phyloP scores from a whole-genome alignment of 78 protist genomes.

The Speleostelium caveatum region DNA sequence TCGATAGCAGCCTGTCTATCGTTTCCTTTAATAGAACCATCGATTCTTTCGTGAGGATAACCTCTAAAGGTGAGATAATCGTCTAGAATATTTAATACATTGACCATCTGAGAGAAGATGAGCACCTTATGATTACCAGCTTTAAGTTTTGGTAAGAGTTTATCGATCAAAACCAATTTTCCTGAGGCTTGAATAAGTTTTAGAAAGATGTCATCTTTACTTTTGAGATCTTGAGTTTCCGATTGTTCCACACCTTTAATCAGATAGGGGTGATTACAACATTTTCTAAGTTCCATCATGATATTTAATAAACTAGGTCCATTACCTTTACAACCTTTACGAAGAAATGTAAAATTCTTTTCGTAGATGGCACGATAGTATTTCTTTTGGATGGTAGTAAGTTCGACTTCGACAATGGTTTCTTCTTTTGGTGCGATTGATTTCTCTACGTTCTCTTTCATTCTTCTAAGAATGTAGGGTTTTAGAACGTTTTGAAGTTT shows the following conservation, averaged over 20 bases:
- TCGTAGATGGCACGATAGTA: constrained; percentile 96
- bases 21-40: constrained; percentile 88
- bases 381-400: constrained; percentile 92
- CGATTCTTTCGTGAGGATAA: constrained; percentile 89
- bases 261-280: constrained; percentile 96
- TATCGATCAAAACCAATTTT: constrained; percentile 94
- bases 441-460: constrained; percentile 94
- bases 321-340: constrained; percentile 62
- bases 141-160: constrained; percentile 91
- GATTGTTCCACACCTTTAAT: constrained; percentile 86
- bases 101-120: constrained; percentile 97
- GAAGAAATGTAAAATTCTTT: constrained; percentile 83
- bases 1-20: constrained; percentile 96
- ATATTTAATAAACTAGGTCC: constrained; percentile 90
- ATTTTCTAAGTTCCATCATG: constrained; percentile 97
- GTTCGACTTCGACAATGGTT: constrained; percentile 88
- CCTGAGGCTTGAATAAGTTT: constrained; percentile 88
- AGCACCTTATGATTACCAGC: constrained; percentile 92
- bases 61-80: constrained; percentile 85
- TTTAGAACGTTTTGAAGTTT: constrained; percentile 70
- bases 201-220: not conserved
- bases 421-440: constrained; percentile 93
- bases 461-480: constrained; percentile 85
- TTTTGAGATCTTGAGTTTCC: not conserved
- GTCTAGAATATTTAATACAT: constrained; percentile 92